Conservation (phyloP, 345 rosid species). For the Kernera saxatilis region DNA sequence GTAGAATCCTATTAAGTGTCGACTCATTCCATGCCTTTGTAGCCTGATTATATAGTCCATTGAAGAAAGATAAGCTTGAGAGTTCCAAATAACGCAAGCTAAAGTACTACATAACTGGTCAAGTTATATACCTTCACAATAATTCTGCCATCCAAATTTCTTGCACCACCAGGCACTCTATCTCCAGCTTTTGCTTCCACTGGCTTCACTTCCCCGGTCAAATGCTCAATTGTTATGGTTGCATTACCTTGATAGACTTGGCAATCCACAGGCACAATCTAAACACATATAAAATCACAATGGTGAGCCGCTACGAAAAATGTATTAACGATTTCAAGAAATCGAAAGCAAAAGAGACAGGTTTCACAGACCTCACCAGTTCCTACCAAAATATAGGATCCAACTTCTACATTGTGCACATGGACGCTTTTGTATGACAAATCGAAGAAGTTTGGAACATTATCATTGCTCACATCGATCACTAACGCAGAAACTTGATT, state of each 20-base stretch:
- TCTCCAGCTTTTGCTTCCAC: slow-evolving; percentile 73
- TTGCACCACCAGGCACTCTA: slow-evolving; percentile 80
- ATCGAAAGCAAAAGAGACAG: neutral
- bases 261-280: slow-evolving; percentile 88
- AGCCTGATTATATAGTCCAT: slow-evolving; percentile 36
- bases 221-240: slow-evolving; percentile 78
- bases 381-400: slow-evolving; percentile 78
- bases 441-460: slow-evolving; percentile 54
- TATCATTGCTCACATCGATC: slow-evolving; percentile 48
- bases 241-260: slow-evolving; percentile 75
- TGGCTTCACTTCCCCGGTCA: slow-evolving; percentile 88
- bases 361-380: slow-evolving; percentile 83
- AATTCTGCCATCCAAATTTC: slow-evolving; percentile 84
- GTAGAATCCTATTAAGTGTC: slow-evolving; percentile 71
- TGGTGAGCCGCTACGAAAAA: neutral
- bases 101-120: neutral
- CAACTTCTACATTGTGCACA: slow-evolving; percentile 66
- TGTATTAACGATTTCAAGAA: neutral
- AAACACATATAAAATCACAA: slow-evolving; percentile 12
- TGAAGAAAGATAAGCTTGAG: neutral
- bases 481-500: slow-evolving; percentile 73
- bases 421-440: slow-evolving; percentile 66
- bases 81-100: neutral
- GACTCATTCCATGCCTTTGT: slow-evolving; percentile 77
- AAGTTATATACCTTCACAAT: slow-evolving; percentile 55